Percentiles rank a stretch among this genome's conserved stretches.
phyloP scores from a whole-genome alignment of 1,284 basidiomycete genomes.

The Trichosporon ovoides region DNA sequence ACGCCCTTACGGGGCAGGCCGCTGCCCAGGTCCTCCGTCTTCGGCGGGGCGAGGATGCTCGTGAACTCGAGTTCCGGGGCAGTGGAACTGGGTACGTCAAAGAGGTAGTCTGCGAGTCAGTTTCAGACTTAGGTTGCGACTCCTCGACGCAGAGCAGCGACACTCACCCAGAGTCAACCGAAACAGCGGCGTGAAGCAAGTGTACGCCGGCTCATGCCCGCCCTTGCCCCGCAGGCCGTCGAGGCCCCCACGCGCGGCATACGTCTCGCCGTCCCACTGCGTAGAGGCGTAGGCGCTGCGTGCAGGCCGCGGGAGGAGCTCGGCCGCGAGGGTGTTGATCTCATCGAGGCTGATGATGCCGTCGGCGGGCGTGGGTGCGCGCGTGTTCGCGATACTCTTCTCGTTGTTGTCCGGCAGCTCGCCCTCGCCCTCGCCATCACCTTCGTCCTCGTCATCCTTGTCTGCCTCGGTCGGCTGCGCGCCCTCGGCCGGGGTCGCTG shows the following conservation, averaged over 20 bases:
- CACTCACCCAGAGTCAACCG: constrained; percentile 65
- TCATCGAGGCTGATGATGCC: constrained; percentile 65
- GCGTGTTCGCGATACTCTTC: constrained; percentile 65
- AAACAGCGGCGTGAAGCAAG: constrained; percentile 56
- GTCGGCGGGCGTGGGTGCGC: constrained; percentile 59
- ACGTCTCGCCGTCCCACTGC: constrained; percentile 48
- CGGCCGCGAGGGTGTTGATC: constrained; percentile 56
- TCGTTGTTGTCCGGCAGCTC: constrained; percentile 60
- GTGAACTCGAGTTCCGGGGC: constrained; percentile 52
- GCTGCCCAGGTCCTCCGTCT: constrained; percentile 58
- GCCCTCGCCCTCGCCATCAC: constrained; percentile 52
- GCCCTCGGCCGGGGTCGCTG: constrained; percentile 7
- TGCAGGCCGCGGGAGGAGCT: constrained; percentile 28
- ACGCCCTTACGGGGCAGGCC: constrained; percentile 76
- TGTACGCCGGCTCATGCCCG: constrained; percentile 58
- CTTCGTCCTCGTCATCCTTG: constrained; percentile 49
- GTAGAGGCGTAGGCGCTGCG: constrained; percentile 53
- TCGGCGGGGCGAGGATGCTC: constrained; percentile 63
- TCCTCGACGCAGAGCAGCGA: neutral
- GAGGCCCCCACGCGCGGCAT: constrained; percentile 53
- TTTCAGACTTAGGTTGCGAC: neutral
- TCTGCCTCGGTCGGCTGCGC: constrained; percentile 38
- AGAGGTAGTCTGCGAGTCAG: constrained; percentile 70
- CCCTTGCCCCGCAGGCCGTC: constrained; percentile 49
- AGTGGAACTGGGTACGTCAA: constrained; percentile 51